These are phyloP conservation scores for Colletotrichum graminicola DNA, from an alignment of 2,329 filamentous ascomycete genomes.

Conservation along the genomic window DNA sequence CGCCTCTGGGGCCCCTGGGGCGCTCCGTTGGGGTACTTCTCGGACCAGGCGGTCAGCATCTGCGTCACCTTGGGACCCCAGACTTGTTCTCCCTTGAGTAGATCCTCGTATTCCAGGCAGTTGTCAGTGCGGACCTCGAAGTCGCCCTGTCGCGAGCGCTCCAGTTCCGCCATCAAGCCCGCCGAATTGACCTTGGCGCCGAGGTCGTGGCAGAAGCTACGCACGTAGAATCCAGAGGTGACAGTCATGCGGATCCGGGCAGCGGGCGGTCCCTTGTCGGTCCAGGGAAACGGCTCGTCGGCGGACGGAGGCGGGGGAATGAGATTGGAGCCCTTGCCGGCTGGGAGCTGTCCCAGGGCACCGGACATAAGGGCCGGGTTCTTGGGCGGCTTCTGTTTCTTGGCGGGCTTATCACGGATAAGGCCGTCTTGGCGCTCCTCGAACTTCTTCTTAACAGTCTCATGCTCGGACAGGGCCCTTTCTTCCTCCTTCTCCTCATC, in stretches of 20 bases:
- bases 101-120: constrained; percentile 82
- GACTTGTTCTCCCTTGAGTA: constrained; percentile 80
- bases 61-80: constrained; percentile 81
- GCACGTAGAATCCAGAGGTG: constrained; percentile 95
- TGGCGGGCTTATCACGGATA: constrained; percentile 63
- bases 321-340: constrained; percentile 65
- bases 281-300: constrained; percentile 67
- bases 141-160: constrained; percentile 83
- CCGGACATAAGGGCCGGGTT: constrained; percentile 68
- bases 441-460: constrained; percentile 69
- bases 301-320: constrained; percentile 62
- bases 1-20: constrained; percentile 42
- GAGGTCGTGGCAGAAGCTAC: constrained; percentile 92
- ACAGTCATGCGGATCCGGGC: constrained; percentile 90
- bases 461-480: constrained; percentile 67
- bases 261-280: constrained; percentile 77
- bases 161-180: constrained; percentile 87
- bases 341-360: constrained; percentile 65
- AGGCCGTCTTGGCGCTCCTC: constrained; percentile 69
- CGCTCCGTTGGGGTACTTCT: constrained; percentile 46
- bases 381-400: constrained; percentile 53
- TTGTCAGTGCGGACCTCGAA: constrained; percentile 79
- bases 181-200: constrained; percentile 85
- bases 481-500: constrained; percentile 69
- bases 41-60: constrained; percentile 60